phyloP scores from a whole-genome alignment of 257 asterid species.

The Solanum rostratum region DNA sequence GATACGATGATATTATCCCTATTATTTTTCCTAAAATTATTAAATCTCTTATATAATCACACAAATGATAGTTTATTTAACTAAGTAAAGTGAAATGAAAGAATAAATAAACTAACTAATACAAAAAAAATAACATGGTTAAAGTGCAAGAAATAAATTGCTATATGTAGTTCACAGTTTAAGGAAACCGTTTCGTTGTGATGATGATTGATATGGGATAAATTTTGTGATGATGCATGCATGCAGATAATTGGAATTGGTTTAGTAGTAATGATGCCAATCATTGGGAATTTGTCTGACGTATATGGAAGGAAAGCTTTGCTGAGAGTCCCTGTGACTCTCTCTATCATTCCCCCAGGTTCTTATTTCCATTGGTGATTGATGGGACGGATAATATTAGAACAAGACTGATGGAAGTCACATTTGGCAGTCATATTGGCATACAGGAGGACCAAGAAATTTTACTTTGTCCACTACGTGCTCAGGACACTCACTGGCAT shows the following conservation, averaged over 20 bases:
- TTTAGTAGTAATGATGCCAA: constrained; percentile 41
- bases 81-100: too few species aligned
- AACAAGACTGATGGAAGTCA: not conserved
- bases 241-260: constrained; percentile 45
- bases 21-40: too few species aligned
- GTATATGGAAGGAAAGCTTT: constrained; percentile 37
- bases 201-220: not conserved
- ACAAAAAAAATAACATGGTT: too few species aligned
- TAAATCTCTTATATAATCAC: too few species aligned
- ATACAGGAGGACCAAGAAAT: constrained; percentile 27
- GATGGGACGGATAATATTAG: too few species aligned
- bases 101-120: too few species aligned
- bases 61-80: too few species aligned
- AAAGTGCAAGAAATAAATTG: too few species aligned
- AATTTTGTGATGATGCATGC: not conserved
- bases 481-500: constrained; percentile 35
- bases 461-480: constrained; percentile 38
- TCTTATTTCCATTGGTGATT: too few species aligned
- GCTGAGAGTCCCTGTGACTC: constrained; percentile 37
- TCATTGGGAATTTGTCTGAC: constrained; percentile 43
- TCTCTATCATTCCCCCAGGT: constrained; percentile 39
- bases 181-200: too few species aligned
- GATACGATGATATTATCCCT: too few species aligned
- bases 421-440: constrained; percentile 20
- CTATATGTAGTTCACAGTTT: too few species aligned